Conservation (phyloP, 164 flowering plant species). For the Chloranthus sessilifolius region DNA sequence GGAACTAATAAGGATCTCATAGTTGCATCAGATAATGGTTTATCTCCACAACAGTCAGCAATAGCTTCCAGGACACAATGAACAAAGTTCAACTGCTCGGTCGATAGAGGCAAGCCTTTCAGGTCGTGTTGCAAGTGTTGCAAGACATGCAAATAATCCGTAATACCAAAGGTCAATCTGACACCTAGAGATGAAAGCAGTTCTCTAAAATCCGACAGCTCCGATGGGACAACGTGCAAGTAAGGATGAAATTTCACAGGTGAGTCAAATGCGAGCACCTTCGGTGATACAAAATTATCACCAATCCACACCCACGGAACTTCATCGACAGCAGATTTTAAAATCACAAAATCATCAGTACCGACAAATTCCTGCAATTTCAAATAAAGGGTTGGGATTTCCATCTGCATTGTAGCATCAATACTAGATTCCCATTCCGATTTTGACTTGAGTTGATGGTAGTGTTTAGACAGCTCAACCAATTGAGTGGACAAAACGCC, state of each 20-base stretch:
- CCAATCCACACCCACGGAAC: constrained; percentile 94
- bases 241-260: constrained; percentile 92
- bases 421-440: constrained; percentile 29
- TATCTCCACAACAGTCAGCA: constrained; percentile 58
- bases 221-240: constrained; percentile 91
- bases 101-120: constrained; percentile 47
- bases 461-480: constrained; percentile 56
- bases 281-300: constrained; percentile 74
- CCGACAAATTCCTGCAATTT: constrained; percentile 58
- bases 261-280: constrained; percentile 90
- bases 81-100: constrained; percentile 79
- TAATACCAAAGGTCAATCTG: constrained; percentile 55
- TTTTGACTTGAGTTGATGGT: constrained; percentile 34
- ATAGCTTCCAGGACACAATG: constrained; percentile 80
- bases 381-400: constrained; percentile 58
- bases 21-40: constrained; percentile 33
- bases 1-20: constrained; percentile 51
- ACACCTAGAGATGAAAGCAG: constrained; percentile 80
- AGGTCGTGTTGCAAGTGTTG: constrained; percentile 56
- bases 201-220: constrained; percentile 66
- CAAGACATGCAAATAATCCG: constrained; percentile 61
- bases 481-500: constrained; percentile 53
- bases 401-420: constrained; percentile 49
- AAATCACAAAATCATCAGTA: constrained; percentile 37
- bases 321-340: constrained; percentile 57